phyloP scores from a whole-genome alignment of 306 rosid species.

The Amphicarpaea edgeworthii region DNA sequence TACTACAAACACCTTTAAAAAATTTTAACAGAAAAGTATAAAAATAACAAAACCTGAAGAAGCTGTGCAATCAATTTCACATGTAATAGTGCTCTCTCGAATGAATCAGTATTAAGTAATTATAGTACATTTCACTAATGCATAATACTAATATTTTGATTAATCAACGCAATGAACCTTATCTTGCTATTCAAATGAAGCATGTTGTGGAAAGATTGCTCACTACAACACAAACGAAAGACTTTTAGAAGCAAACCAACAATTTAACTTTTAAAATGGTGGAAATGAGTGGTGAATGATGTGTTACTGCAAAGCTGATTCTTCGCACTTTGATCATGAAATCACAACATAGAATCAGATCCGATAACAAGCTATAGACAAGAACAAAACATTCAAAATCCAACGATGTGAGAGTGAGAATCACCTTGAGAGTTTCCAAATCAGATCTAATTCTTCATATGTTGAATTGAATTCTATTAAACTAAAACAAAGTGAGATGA shows the following conservation, averaged over 20 bases:
- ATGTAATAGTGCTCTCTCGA: constrained; percentile 52
- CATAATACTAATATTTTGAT: constrained; percentile 14
- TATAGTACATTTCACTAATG: not conserved
- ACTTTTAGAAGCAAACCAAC: not conserved
- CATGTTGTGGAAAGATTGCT: constrained; percentile 62
- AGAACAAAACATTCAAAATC: constrained; percentile 9
- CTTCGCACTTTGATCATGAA: constrained; percentile 58
- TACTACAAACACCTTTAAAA: constrained; percentile 84
- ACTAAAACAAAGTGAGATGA: not conserved
- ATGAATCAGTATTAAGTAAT: not conserved
- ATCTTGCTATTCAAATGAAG: constrained; percentile 64
- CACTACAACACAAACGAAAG: constrained; percentile 54
- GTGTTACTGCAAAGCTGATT: constrained; percentile 59
- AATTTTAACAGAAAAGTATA: constrained; percentile 36
- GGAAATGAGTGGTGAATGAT: constrained; percentile 5
- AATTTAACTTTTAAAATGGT: constrained; percentile 16
- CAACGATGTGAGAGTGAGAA: constrained; percentile 1
- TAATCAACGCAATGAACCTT: constrained; percentile 53
- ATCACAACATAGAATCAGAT: constrained; percentile 14
- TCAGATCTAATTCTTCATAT: constrained; percentile 58
- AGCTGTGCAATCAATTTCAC: constrained; percentile 43
- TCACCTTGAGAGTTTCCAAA: constrained; percentile 73
- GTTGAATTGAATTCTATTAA: not conserved
- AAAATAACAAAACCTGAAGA: constrained; percentile 49
- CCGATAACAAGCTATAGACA: constrained; percentile 18